Percentiles rank a stretch among this genome's conserved stretches.
phyloP scores from a whole-genome alignment of 306 rosid genomes.

The Begonia fuchsioides region DNA sequence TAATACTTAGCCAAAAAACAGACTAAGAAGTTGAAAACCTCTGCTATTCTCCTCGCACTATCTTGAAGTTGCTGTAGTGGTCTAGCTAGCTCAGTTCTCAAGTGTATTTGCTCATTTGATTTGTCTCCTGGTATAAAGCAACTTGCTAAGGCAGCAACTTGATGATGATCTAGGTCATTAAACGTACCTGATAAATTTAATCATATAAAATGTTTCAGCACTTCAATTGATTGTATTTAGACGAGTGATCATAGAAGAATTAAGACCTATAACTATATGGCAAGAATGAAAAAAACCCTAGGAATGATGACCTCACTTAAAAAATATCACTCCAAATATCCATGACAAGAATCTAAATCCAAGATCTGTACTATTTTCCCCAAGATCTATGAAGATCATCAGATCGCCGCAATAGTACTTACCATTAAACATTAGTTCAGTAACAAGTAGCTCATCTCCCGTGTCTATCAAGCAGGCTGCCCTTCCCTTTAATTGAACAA shows the following conservation, averaged over 20 bases:
- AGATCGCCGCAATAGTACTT: neutral
- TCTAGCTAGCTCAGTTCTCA: conserved; percentile 80
- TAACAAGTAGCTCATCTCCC: conserved; percentile 93
- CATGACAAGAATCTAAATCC: too few relatives aligned
- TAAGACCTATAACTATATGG: too few relatives aligned
- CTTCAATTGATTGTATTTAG: too few relatives aligned
- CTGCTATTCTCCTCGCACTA: conserved; percentile 93
- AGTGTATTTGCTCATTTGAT: conserved; percentile 81
- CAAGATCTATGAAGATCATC: too few relatives aligned
- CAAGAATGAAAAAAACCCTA: too few relatives aligned
- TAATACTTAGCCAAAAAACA: neutral
- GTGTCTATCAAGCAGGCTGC: conserved; percentile 99
- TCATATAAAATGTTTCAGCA: too few relatives aligned
- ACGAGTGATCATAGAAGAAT: too few relatives aligned
- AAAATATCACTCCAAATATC: too few relatives aligned
- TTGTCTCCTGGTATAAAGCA: conserved; percentile 91
- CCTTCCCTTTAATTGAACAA: conserved; percentile 93
- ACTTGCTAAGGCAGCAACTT: conserved; percentile 94
- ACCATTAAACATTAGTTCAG: conserved; percentile 98
- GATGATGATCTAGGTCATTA: conserved; percentile 91
- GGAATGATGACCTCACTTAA: too few relatives aligned
- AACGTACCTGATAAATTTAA: conserved; percentile 50
- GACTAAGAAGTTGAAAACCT: conserved; percentile 31
- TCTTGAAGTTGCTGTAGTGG: conserved; percentile 96
- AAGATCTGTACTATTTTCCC: too few relatives aligned